Conservation (phyloP, 495 filamentous ascomycete genomes). For the Neurospora tetraspora region DNA sequence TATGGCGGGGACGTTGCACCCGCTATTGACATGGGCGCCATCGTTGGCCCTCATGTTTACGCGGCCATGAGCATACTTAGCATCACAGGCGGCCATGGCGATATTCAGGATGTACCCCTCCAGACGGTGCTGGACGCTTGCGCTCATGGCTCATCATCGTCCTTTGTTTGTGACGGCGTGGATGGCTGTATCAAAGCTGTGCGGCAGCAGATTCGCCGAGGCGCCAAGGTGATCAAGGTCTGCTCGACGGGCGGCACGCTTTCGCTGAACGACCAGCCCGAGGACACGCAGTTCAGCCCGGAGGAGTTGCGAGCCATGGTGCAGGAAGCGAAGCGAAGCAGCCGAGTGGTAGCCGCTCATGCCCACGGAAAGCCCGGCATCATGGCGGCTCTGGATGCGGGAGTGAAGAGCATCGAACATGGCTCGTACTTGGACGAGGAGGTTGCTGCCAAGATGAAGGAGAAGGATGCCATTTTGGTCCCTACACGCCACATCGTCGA, state of each 20-base stretch:
- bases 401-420: conserved; percentile 39
- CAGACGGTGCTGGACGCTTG: conserved; percentile 22
- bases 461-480: conserved; percentile 34
- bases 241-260: conserved; percentile 38
- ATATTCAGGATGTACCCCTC: conserved; percentile 28
- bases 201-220: conserved; percentile 37
- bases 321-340: conserved; percentile 34
- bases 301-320: conserved; percentile 42
- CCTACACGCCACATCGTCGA: conserved; percentile 35
- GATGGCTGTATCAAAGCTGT: conserved; percentile 38
- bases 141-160: conserved; percentile 1
- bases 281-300: conserved; percentile 38
- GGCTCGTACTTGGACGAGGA: conserved; percentile 37
- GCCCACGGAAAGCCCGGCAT: conserved; percentile 43
- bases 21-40: conserved; percentile 35
- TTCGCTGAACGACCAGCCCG: conserved; percentile 35
- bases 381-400: conserved; percentile 35
- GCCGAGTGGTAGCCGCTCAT: conserved; percentile 39
- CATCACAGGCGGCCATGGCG: conserved; percentile 41
- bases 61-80: conserved; percentile 29
- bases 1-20: conserved; percentile 30
- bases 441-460: conserved; percentile 34
- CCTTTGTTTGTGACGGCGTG: conserved; percentile 33
- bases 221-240: conserved; percentile 43
- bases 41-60: conserved; percentile 42